Conservation (phyloP, 176 grass and related monocot species). For the Tillandsia leiboldiana region DNA sequence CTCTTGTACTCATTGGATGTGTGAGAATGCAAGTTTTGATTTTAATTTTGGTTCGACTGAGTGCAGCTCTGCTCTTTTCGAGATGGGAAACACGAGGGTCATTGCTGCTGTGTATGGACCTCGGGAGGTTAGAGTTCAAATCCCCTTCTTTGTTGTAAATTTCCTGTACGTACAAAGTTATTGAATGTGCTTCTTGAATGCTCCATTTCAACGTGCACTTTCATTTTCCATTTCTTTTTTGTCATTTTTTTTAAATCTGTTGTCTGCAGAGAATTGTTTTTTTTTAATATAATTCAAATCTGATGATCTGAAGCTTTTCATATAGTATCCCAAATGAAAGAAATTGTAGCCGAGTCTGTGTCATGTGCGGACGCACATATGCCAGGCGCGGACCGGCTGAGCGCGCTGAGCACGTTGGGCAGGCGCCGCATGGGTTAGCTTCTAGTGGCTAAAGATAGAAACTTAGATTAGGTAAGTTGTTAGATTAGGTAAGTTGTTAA, state of each 20-base stretch:
- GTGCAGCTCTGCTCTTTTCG: constrained; percentile 73
- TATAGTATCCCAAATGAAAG: neutral
- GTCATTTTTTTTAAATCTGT: too few relatives aligned
- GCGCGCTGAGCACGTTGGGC: too few relatives aligned
- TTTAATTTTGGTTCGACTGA: neutral
- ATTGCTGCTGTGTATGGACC: constrained; percentile 85
- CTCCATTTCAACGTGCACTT: too few relatives aligned
- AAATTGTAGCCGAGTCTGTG: neutral
- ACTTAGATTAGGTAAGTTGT: too few relatives aligned
- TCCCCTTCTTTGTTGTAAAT: constrained; percentile 1
- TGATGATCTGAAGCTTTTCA: neutral
- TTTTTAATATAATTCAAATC: neutral
- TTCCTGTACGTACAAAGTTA: neutral
- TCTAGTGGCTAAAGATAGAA: too few relatives aligned
- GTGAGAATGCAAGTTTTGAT: neutral
- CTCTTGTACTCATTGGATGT: neutral
- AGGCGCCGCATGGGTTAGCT: too few relatives aligned
- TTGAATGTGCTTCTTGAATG: too few relatives aligned
- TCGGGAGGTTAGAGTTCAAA: constrained; percentile 42
- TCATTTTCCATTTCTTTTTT: too few relatives aligned
- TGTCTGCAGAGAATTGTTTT: neutral
- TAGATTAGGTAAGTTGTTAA: too few relatives aligned
- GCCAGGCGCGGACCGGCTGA: too few relatives aligned
- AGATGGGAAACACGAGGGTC: constrained; percentile 96
- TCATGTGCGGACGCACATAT: too few relatives aligned